phyloP scores from a whole-genome alignment of 2,329 filamentous ascomycete species.

The Talaromyces sp. region DNA sequence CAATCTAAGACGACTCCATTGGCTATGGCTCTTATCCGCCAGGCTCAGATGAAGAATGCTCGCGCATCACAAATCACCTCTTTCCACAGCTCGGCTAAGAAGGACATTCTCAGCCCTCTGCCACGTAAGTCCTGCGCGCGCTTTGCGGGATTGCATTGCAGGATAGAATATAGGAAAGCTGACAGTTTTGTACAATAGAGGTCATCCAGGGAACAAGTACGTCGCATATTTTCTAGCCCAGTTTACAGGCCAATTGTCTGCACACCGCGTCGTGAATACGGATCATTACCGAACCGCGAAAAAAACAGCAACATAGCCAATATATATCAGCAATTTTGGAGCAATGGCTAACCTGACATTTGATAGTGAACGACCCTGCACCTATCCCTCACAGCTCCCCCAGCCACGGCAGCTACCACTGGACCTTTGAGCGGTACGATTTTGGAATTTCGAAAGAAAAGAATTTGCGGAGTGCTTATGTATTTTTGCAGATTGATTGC shows the following conservation, averaged over 20 bases:
- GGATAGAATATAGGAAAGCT: not conserved
- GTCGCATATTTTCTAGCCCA: conserved; percentile 17
- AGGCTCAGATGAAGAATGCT: conserved; percentile 23
- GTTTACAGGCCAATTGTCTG: not conserved
- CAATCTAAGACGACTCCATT: conserved; percentile 16
- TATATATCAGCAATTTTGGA: not conserved
- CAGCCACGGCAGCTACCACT: conserved; percentile 93
- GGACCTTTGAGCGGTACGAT: conserved; percentile 76
- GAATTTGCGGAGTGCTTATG: not conserved
- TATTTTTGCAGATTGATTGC: conserved; percentile 58
- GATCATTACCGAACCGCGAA: not conserved
- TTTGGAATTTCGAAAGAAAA: not conserved
- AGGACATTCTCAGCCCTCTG: conserved; percentile 71
- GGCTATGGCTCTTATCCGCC: conserved; percentile 12
- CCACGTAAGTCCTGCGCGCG: conserved; percentile 61
- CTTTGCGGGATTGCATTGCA: not conserved
- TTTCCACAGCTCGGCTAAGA: conserved; percentile 78
- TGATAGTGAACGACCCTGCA: conserved; percentile 76
- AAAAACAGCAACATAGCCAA: not conserved
- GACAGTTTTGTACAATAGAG: conserved; percentile 47
- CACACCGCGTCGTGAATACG: not conserved
- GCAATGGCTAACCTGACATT: not conserved
- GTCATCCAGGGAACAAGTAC: conserved; percentile 69
- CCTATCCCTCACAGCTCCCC: conserved; percentile 66
- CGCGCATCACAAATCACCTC: conserved; percentile 57